phyloP scores from a whole-genome alignment of 2,329 filamentous ascomycete genomes.

The Ophiognomonia clavigignenti-juglandacearum region DNA sequence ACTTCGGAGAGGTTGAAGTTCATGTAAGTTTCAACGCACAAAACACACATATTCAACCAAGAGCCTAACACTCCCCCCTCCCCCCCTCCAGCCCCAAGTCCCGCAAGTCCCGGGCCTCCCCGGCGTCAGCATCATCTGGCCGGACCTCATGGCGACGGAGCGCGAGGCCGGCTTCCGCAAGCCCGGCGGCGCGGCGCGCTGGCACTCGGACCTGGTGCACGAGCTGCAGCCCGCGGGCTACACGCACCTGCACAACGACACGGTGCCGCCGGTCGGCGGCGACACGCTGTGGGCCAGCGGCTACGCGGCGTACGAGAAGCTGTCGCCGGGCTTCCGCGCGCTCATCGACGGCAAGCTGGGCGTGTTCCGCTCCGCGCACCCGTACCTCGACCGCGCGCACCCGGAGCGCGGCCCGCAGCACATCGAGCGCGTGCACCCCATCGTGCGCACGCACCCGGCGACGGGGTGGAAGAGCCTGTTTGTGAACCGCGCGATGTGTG shows the following conservation, averaged over 20 bases:
- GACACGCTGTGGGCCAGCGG: slow-evolving; percentile 71
- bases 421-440: slow-evolving; percentile 62
- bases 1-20: slow-evolving; percentile 62
- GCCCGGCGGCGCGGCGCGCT: slow-evolving; percentile 62
- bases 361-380: slow-evolving; percentile 61
- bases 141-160: slow-evolving; percentile 61
- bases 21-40: slow-evolving; percentile 45
- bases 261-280: slow-evolving; percentile 58
- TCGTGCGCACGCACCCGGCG: slow-evolving; percentile 66
- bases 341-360: slow-evolving; percentile 64
- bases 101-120: slow-evolving; percentile 63
- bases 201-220: slow-evolving; percentile 69
- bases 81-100: slow-evolving; percentile 54
- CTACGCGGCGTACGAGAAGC: slow-evolving; percentile 68
- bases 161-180: slow-evolving; percentile 56
- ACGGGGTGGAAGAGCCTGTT: slow-evolving; percentile 72
- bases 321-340: slow-evolving; percentile 64
- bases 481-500: slow-evolving; percentile 67
- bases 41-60: too few species aligned
- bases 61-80: background rate
- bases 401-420: slow-evolving; percentile 57
- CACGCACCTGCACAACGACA: slow-evolving; percentile 67
- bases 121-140: slow-evolving; percentile 66
- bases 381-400: slow-evolving; percentile 61
- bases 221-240: slow-evolving; percentile 67